phyloP scores from a whole-genome alignment of 768 basidiomycete genomes.

The Collybiopsis luxurians region DNA sequence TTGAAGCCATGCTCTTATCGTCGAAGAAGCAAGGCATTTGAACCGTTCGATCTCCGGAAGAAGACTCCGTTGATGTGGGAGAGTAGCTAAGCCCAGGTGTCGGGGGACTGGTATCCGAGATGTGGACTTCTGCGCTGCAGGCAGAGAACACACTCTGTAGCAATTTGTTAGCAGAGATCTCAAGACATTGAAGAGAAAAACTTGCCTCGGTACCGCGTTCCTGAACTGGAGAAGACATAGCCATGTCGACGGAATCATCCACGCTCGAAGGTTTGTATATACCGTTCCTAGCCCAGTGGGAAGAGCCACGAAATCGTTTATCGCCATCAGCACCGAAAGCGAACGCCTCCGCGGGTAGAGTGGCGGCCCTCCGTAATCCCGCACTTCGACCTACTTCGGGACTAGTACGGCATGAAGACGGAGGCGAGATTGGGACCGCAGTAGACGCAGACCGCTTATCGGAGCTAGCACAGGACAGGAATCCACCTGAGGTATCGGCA shows the following conservation, averaged over 20 bases:
- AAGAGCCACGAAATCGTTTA: conserved; percentile 3
- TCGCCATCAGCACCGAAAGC: conserved; percentile 4
- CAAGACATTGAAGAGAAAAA: background rate
- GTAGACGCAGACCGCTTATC: conserved; percentile 4
- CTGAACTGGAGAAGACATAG: background rate
- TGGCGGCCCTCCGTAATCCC: conserved; percentile 38
- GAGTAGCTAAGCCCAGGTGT: conserved; percentile 59
- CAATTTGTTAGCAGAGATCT: background rate
- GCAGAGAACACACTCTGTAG: background rate
- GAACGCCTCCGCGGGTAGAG: conserved; percentile 36
- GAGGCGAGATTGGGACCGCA: conserved; percentile 8
- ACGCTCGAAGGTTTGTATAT: background rate
- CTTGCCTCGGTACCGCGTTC: background rate
- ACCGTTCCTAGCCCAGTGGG: background rate
- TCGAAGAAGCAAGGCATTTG: conserved; percentile 56
- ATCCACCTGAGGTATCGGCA: conserved; percentile 16
- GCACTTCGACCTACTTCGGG: conserved; percentile 12
- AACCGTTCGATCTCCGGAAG: conserved; percentile 51
- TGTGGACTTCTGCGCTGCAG: conserved; percentile 6
- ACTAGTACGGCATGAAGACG: background rate
- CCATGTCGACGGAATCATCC: background rate
- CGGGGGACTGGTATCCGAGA: conserved; percentile 41
- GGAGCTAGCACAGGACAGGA: conserved; percentile 18
- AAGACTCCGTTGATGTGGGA: conserved; percentile 59
- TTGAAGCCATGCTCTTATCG: conserved; percentile 25